Conservation (phyloP, 768 basidiomycete genomes). For the Psilocybe cyanescens region DNA sequence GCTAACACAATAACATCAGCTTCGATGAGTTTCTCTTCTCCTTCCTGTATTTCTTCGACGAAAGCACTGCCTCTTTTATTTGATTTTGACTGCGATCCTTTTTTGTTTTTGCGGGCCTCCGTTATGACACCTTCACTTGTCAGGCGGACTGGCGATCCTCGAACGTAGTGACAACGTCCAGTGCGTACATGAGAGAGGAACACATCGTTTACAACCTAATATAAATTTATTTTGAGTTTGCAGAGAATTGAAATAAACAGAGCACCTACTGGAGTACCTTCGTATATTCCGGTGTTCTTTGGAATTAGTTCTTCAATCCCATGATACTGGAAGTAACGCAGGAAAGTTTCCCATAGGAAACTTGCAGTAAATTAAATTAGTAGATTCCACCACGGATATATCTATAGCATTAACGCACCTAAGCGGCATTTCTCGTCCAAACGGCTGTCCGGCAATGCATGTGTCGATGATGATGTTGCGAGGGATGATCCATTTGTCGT, state of each 20-base stretch:
- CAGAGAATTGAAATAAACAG: not conserved
- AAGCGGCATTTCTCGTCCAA: constrained; percentile 55
- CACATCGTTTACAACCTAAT: constrained; percentile 53
- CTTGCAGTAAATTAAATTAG: constrained; percentile 22
- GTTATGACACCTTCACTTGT: constrained; percentile 38
- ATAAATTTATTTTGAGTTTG: not conserved
- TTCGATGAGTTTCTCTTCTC: constrained; percentile 30
- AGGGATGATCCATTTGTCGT: constrained; percentile 58
- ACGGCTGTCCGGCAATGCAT: constrained; percentile 51
- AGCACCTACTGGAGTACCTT: constrained; percentile 45
- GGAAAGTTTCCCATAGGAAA: constrained; percentile 50
- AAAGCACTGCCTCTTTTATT: constrained; percentile 23
- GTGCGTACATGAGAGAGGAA: constrained; percentile 49
- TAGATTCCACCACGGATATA: not conserved
- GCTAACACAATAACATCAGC: constrained; percentile 57
- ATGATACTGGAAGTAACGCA: constrained; percentile 45
- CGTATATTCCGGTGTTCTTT: constrained; percentile 43
- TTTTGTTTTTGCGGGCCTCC: constrained; percentile 40
- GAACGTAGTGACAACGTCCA: constrained; percentile 47
- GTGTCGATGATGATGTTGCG: constrained; percentile 52
- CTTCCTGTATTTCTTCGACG: constrained; percentile 14
- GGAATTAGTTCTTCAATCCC: constrained; percentile 50
- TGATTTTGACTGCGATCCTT: constrained; percentile 30
- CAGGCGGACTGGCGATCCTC: constrained; percentile 46
- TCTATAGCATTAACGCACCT: constrained; percentile 30